These are phyloP conservation scores for Amauroascus verrucosus DNA, from an alignment of 2,329 filamentous ascomycete genomes.

Conservation along the genomic window DNA sequence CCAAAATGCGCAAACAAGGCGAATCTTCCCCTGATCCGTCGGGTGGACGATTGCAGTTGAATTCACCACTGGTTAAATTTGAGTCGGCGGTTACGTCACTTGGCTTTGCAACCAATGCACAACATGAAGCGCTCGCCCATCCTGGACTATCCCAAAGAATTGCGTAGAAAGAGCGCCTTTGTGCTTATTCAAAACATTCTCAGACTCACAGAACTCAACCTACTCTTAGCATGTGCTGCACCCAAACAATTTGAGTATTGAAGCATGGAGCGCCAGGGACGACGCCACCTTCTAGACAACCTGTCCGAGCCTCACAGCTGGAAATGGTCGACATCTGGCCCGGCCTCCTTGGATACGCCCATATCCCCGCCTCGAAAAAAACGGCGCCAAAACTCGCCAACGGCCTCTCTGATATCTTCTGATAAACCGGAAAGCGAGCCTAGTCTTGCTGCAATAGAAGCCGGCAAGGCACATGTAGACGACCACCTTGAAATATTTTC, in stretches of 20 bases:
- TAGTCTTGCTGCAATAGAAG: constrained; percentile 41
- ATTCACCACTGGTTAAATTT: too few relatives aligned
- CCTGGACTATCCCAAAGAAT: too few relatives aligned
- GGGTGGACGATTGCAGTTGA: too few relatives aligned
- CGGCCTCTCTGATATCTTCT: not conserved
- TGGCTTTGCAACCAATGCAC: too few relatives aligned
- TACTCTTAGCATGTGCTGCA: too few relatives aligned
- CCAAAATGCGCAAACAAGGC: too few relatives aligned
- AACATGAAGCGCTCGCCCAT: too few relatives aligned
- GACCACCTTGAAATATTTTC: constrained; percentile 43
- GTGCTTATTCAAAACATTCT: too few relatives aligned
- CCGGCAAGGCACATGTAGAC: constrained; percentile 39
- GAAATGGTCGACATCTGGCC: constrained; percentile 7
- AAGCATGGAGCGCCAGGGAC: not conserved
- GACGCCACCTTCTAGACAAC: constrained; percentile 2
- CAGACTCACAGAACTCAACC: too few relatives aligned
- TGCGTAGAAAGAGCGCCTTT: too few relatives aligned
- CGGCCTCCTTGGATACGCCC: constrained; percentile 16
- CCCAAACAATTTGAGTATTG: not conserved
- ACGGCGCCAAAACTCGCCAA: not conserved
- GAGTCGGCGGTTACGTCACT: too few relatives aligned
- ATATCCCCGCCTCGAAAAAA: constrained; percentile 24
- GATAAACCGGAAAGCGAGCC: not conserved
- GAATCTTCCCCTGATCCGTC: too few relatives aligned
- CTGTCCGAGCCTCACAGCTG: constrained; percentile 8